Percentiles rank a stretch among this genome's conserved stretches.
Conservation (phyloP, 371 early-diverging fungal species). For the Caulochytrium protostelioides region DNA sequence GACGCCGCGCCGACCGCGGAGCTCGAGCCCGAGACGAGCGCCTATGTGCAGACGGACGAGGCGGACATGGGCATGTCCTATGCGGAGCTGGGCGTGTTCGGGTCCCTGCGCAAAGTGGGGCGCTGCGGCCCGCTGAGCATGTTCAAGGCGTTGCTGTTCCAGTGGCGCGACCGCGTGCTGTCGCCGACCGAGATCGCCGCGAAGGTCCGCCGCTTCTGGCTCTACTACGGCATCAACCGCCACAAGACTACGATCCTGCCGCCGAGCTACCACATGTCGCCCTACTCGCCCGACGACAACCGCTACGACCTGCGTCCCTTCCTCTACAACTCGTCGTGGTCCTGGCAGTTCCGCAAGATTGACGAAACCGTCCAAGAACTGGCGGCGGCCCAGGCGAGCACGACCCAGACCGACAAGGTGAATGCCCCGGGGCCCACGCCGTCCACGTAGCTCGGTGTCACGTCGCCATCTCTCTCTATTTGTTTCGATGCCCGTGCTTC, state of each 20-base stretch:
- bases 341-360: slow-evolving; percentile 72
- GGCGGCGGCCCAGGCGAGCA: no score
- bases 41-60: slow-evolving; percentile 69
- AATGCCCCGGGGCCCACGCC: no score
- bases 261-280: slow-evolving; percentile 86
- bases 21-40: slow-evolving; percentile 62
- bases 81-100: slow-evolving; percentile 72
- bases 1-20: slow-evolving; percentile 85
- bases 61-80: slow-evolving; percentile 96
- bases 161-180: slow-evolving; percentile 47
- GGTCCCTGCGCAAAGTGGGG: slow-evolving; percentile 64
- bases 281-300: slow-evolving; percentile 90
- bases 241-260: slow-evolving; percentile 94
- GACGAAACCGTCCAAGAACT: slow-evolving; percentile 39
- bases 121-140: slow-evolving; percentile 80
- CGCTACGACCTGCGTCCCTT: slow-evolving; percentile 89
- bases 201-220: slow-evolving; percentile 87
- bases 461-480: no score
- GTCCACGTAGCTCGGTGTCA: no score
- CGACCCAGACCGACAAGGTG: background rate
- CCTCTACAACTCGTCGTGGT: slow-evolving; percentile 71
- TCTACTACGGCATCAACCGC: slow-evolving; percentile 85
- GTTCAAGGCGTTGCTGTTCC: slow-evolving; percentile 59
- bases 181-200: slow-evolving; percentile 48
- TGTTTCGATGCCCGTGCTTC: no score